These are phyloP conservation scores for Teratosphaeria epicoccoides DNA, from an alignment of 2,329 filamentous ascomycete species.

Conservation along the genomic window DNA sequence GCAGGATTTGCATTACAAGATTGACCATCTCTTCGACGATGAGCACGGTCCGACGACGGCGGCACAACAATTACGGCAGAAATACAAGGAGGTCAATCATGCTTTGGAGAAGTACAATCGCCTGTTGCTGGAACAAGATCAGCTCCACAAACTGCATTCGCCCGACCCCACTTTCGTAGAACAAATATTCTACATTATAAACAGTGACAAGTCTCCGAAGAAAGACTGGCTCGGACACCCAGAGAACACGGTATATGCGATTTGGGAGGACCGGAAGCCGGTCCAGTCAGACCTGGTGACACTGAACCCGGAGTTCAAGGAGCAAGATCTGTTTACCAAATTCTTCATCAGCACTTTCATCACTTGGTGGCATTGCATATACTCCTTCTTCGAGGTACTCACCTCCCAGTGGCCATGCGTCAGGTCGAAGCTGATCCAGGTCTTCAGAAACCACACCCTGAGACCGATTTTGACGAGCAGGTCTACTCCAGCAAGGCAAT, in stretches of 20 bases:
- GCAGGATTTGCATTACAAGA: conserved; percentile 10
- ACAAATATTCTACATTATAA: conserved; percentile 8
- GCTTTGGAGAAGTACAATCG: conserved; percentile 10
- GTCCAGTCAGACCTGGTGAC: conserved; percentile 12
- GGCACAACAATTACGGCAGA: conserved; percentile 5
- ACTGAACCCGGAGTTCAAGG: conserved; percentile 8
- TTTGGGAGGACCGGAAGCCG: conserved; percentile 8
- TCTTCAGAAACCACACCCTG: background rate
- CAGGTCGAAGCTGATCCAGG: background rate
- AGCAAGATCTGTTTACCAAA: conserved; percentile 11
- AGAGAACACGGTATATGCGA: conserved; percentile 14
- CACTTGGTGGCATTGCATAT: conserved; percentile 8
- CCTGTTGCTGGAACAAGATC: conserved; percentile 9
- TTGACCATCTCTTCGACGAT: conserved; percentile 9
- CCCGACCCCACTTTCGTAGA: conserved; percentile 10
- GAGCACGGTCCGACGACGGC: conserved; percentile 3
- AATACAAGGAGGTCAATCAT: conserved; percentile 8
- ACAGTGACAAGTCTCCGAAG: conserved; percentile 3
- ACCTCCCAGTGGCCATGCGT: background rate
- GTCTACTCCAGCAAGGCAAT: conserved; percentile 10
- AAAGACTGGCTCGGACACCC: conserved; percentile 13
- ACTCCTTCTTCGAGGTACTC: conserved; percentile 1
- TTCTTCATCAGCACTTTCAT: conserved; percentile 9
- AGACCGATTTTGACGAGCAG: conserved; percentile 8
- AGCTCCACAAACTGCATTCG: conserved; percentile 8